Conservation (phyloP, 495 filamentous ascomycete genomes). For the Trichoderma orchidacearum region DNA sequence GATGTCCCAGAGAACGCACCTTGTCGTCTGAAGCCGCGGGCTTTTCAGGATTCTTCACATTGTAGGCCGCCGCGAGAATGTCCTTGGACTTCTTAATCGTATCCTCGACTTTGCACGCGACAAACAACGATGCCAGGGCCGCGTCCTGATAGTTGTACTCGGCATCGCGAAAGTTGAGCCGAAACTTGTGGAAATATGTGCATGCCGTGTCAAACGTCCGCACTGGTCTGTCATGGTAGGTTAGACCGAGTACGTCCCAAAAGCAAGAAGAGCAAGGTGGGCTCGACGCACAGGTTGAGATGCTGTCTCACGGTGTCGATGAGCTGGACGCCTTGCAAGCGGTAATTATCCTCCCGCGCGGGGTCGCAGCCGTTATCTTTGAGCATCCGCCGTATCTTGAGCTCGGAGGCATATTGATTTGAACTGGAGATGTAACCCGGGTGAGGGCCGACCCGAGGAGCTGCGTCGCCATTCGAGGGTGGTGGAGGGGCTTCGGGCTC, state of each 20-base stretch:
- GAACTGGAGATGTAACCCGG: conserved; percentile 24
- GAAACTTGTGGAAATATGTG: conserved; percentile 80
- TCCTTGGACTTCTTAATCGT: conserved; percentile 93
- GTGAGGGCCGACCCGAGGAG: conserved; percentile 13
- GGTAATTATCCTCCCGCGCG: conserved; percentile 48
- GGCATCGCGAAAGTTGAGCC: conserved; percentile 58
- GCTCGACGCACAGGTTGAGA: conserved; percentile 49
- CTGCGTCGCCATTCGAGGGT: neutral
- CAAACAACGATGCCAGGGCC: conserved; percentile 74
- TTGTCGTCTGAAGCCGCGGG: conserved; percentile 70
- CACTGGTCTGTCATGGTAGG: conserved; percentile 42
- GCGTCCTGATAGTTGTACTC: conserved; percentile 65
- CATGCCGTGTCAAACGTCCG: conserved; percentile 75
- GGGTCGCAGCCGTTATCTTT: conserved; percentile 22
- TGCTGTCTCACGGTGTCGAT: conserved; percentile 64
- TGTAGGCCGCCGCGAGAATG: conserved; percentile 81
- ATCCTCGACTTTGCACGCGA: conserved; percentile 94
- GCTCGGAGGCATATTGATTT: conserved; percentile 26
- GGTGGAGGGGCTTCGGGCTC: neutral
- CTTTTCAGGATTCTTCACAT: conserved; percentile 63
- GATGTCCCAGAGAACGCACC: conserved; percentile 33
- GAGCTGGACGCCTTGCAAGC: conserved; percentile 66
- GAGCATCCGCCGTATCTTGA: conserved; percentile 21
- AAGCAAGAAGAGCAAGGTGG: conserved; percentile 2
- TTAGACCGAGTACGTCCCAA: conserved; percentile 5